Evolutionary conservation across 257 asterid genomes (phyloP), one percentile per base, ranked within the genome.

Genomic region (Ophiorrhiza pumila): DNA sequence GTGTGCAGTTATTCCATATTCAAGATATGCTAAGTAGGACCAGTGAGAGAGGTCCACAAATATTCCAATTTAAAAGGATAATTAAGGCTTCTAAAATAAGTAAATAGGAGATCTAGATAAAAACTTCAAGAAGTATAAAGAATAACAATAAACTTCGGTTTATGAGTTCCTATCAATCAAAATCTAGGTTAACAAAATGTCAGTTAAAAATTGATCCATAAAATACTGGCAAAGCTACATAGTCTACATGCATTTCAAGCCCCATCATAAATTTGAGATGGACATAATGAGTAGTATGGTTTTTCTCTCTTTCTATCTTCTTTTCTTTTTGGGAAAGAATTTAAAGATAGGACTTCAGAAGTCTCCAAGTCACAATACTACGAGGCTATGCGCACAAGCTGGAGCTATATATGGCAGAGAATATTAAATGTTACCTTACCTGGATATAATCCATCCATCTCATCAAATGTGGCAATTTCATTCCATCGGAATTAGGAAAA

Each of bases 401-500:
- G 52, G 41, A 41, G n/a, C 41, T 10, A 55, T 17, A 71, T 43
- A 35, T 15, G 20, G 22, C 35, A 1, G 49, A 32, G n/a, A 14
- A 15, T 7, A 55, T 20, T 27, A 39, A 68, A 73, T 25, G 58
- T 15, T 27, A n/a, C 41, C 64, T 77, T 76, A 92, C 98, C 98
- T 92, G 99, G 77, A 95, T 85, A 82, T 92, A 90, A 76, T 85
- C 95, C 82, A 83, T 76, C 98, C 98, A 90, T 82, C 98, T 88
- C 77, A 87, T 68, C 80, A 95, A 75, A 79, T 92, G 93, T 45
- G 96, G 95, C 71, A 92, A 72, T 58, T 84, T 88, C 59, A 76
- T 86, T 83, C 76, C 82, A 61, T 88, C 94, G 11, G 85, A 73
- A 56, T 80, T 77, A 41, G 96, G 82, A 74, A 87, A 88, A 75